phyloP scores from a whole-genome alignment of 805 yeast genomes.

The Zygoascus biomembranicola region DNA sequence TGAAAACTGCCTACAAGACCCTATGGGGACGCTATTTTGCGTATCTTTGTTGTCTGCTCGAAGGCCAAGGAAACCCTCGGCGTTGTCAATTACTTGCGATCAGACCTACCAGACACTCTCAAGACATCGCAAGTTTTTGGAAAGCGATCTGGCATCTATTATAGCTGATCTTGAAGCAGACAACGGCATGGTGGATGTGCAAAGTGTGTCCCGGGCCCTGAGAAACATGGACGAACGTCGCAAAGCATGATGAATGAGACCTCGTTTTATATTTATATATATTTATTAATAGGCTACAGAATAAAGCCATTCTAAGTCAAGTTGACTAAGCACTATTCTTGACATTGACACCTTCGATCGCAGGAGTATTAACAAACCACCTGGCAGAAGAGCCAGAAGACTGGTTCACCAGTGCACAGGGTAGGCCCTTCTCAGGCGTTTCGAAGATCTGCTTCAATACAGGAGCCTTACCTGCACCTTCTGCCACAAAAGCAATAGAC shows the following conservation, averaged over 20 bases:
- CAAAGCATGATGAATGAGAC: slow-evolving; percentile 2
- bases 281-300: slow-evolving; percentile 3
- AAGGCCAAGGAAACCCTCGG: slow-evolving; percentile 13
- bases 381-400: slow-evolving; percentile 42
- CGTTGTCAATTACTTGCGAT: slow-evolving; percentile 61
- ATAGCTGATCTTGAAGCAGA: slow-evolving; percentile 59
- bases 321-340: slow-evolving; percentile 2
- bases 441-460: slow-evolving; percentile 63
- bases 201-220: slow-evolving; percentile 62
- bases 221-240: neutral
- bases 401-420: slow-evolving; percentile 68
- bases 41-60: slow-evolving; percentile 33
- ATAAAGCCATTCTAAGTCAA: neutral
- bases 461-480: slow-evolving; percentile 76
- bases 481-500: slow-evolving; percentile 73
- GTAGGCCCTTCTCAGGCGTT: slow-evolving; percentile 35
- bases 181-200: slow-evolving; percentile 73
- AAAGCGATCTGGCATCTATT: slow-evolving; percentile 53
- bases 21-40: slow-evolving; percentile 82
- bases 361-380: slow-evolving; percentile 84
- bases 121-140: slow-evolving; percentile 56
- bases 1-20: slow-evolving; percentile 72
- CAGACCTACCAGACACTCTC: slow-evolving; percentile 71
- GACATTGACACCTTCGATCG: slow-evolving; percentile 50
- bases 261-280: slow-evolving; percentile 10